These are phyloP conservation scores for Globisporangium spinosum DNA, from an alignment of 352 stramenopile genomes.

Conservation along the genomic window DNA sequence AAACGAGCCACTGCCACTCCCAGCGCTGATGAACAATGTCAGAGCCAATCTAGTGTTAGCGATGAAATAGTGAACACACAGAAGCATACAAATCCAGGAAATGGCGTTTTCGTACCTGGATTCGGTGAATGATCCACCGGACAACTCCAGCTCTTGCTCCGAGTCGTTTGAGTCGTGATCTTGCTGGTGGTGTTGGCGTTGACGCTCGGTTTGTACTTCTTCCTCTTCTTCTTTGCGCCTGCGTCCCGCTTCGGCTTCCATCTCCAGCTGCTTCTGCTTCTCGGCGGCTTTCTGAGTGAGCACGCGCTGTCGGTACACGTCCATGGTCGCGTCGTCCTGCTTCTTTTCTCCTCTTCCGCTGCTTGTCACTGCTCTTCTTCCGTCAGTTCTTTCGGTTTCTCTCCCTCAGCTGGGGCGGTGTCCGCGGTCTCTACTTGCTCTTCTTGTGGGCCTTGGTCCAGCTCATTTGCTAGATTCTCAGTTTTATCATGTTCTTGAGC, in stretches of 20 bases:
- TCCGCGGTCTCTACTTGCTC: neutral
- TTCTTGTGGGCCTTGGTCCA: neutral
- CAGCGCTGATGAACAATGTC: slow-evolving; percentile 26
- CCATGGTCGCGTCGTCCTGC: slow-evolving; percentile 53
- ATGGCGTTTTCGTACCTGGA: slow-evolving; percentile 41
- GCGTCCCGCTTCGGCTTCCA: slow-evolving; percentile 32
- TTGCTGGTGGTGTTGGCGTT: slow-evolving; percentile 13
- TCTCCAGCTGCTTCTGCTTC: slow-evolving; percentile 48
- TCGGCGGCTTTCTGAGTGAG: slow-evolving; percentile 58
- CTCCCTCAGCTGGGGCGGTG: neutral
- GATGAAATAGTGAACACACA: neutral
- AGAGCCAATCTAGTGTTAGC: neutral
- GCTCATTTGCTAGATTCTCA: neutral
- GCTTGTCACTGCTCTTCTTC: slow-evolving; percentile 31
- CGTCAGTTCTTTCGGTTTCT: slow-evolving; percentile 25
- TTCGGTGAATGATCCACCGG: slow-evolving; percentile 56
- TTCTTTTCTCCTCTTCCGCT: slow-evolving; percentile 53
- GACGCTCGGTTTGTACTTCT: slow-evolving; percentile 22
- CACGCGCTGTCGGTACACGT: slow-evolving; percentile 63
- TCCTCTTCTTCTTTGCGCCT: slow-evolving; percentile 41
- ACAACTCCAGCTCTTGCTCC: slow-evolving; percentile 56
- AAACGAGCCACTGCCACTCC: slow-evolving; percentile 55
- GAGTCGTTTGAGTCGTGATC: slow-evolving; percentile 20
- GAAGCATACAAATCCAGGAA: neutral
- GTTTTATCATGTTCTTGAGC: neutral